phyloP scores from a whole-genome alignment of 345 rosid genomes.

The Mangifera indica region DNA sequence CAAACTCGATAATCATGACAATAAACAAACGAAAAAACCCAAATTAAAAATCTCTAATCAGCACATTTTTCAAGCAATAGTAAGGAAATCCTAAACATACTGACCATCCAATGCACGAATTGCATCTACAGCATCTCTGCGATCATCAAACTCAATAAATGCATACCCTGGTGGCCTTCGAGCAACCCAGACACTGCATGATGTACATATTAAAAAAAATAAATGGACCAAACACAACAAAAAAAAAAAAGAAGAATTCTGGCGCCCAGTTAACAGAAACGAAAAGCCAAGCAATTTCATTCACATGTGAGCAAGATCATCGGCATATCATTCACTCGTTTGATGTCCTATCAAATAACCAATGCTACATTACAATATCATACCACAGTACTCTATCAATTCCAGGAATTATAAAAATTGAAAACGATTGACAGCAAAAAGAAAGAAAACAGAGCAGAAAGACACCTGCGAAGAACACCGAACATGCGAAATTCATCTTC shows the following conservation, averaged over 20 bases:
- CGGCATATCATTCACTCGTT: neutral
- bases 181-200: conserved; percentile 90
- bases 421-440: neutral
- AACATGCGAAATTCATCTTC: conserved; percentile 72
- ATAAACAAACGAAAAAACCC: neutral
- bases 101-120: conserved; percentile 68
- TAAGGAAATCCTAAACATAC: conserved; percentile 6
- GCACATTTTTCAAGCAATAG: neutral
- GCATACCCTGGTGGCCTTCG: conserved; percentile 94
- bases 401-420: neutral
- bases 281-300: neutral
- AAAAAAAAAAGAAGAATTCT: neutral
- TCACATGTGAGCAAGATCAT: neutral
- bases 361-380: neutral
- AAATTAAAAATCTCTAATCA: neutral
- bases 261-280: neutral
- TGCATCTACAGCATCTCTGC: conserved; percentile 82
- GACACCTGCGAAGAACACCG: conserved; percentile 70
- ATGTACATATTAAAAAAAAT: neutral
- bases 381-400: neutral
- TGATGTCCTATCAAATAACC: too few relatives aligned
- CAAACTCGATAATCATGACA: neutral
- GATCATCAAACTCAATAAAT: conserved; percentile 78
- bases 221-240: neutral
- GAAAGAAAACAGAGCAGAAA: neutral